Percentiles rank a stretch among this genome's conserved stretches.
phyloP scores from a whole-genome alignment of 2,329 filamentous ascomycete genomes.

The Diaporthe ampelina region DNA sequence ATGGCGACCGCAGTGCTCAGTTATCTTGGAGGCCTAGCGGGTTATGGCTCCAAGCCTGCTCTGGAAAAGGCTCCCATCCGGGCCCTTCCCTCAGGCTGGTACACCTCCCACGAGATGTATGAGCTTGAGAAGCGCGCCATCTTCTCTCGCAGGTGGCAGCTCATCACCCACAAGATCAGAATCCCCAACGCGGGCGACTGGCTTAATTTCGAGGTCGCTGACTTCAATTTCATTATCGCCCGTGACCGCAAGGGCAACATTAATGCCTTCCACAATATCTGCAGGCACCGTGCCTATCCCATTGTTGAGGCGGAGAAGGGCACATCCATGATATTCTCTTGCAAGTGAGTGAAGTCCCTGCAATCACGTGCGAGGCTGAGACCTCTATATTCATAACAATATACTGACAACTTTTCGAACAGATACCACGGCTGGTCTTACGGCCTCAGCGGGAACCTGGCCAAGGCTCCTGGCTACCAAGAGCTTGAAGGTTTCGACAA shows the following conservation, averaged over 20 bases:
- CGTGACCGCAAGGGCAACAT: conserved; percentile 64
- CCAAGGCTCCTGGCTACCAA: conserved; percentile 72
- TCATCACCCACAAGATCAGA: conserved; percentile 66
- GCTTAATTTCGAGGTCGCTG: conserved; percentile 67
- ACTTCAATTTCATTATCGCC: conserved; percentile 68
- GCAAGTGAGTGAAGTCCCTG: conserved; percentile 56
- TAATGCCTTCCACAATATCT: conserved; percentile 74
- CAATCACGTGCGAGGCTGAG: neutral
- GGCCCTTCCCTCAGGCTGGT: conserved; percentile 66
- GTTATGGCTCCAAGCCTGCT: conserved; percentile 17
- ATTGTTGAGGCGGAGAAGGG: conserved; percentile 67
- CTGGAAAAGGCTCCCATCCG: conserved; percentile 48
- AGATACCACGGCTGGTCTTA: conserved; percentile 66
- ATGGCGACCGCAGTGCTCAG: conserved; percentile 33
- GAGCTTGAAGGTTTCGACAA: conserved; percentile 69
- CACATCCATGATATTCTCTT: conserved; percentile 66
- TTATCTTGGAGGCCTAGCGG: conserved; percentile 33
- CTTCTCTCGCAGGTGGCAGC: conserved; percentile 70
- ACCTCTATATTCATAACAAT: neutral
- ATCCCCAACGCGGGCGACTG: conserved; percentile 68
- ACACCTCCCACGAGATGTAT: conserved; percentile 66
- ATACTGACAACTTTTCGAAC: neutral
- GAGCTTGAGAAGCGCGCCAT: conserved; percentile 69
- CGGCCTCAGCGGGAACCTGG: conserved; percentile 67
- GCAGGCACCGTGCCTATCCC: conserved; percentile 72